Evolutionary conservation across 192 early-diverging fungal genomes (phyloP).

Genomic region (Podila epicladia): DNA sequence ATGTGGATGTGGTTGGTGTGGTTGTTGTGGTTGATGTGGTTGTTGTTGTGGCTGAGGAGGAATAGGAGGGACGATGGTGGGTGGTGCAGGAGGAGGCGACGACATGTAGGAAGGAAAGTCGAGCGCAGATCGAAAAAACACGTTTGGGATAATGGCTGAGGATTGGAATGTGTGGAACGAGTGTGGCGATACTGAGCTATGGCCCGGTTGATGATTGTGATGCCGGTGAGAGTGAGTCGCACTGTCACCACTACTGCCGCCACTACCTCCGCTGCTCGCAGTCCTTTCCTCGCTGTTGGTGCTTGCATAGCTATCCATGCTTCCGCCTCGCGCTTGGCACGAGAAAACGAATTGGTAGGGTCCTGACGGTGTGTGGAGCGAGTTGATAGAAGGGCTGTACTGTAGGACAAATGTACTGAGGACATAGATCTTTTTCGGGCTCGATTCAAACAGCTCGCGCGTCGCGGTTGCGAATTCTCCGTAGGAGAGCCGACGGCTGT

Average conservation of each 20-base stretch:
- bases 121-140: neutral
- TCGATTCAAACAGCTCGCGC: neutral
- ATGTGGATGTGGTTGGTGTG: neutral
- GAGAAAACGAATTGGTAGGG: constrained; percentile 21
- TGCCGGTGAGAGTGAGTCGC: constrained; percentile 3
- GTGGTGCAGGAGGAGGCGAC: neutral
- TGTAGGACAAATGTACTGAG: constrained; percentile 18
- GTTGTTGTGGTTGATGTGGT: neutral
- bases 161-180: constrained; percentile 7
- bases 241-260: neutral
- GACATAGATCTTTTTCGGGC: neutral
- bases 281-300: constrained; percentile 3
- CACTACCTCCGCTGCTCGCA: neutral
- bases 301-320: constrained; percentile 11
- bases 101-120: neutral
- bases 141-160: constrained; percentile 20
- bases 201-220: constrained; percentile 8
- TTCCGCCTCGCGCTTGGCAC: constrained; percentile 12
- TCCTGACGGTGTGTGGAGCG: neutral
- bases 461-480: neutral
- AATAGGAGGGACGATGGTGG: neutral
- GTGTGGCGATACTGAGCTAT: neutral
- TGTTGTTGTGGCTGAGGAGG: neutral
- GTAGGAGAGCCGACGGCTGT: neutral
- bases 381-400: constrained; percentile 2